Conservation (phyloP, 257 asterid species). For the Solanum pinnatisectum region DNA sequence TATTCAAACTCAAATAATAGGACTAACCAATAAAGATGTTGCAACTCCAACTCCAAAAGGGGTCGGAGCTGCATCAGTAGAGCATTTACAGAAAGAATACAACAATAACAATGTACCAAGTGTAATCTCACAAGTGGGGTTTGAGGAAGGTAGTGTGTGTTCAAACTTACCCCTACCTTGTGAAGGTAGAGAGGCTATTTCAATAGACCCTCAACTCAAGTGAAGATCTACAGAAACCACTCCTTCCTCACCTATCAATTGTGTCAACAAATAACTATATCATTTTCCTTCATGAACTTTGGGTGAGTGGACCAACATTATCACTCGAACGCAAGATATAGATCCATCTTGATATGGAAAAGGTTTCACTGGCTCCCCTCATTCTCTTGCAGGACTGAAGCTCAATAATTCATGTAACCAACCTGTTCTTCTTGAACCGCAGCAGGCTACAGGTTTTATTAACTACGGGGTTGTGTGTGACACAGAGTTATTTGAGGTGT, state of each 20-base stretch:
- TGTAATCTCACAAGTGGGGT: no score
- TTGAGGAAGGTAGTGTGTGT: no score
- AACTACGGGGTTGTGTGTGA: conserved; percentile 34
- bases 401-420: conserved; percentile 9
- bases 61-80: no score
- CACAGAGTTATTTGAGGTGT: conserved; percentile 24
- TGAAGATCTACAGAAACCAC: neutral
- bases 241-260: neutral
- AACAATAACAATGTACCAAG: no score
- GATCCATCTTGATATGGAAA: neutral
- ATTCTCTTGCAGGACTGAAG: neutral
- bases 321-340: conserved; percentile 10
- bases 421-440: conserved; percentile 61
- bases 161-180: no score
- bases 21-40: no score
- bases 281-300: conserved; percentile 6
- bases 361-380: neutral
- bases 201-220: no score
- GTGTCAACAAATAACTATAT: conserved; percentile 12
- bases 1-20: neutral
- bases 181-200: no score
- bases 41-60: no score
- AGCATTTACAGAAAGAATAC: no score
- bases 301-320: conserved; percentile 5
- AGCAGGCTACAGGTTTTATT: conserved; percentile 35